Percentiles rank a stretch among this genome's conserved stretches.
These are phyloP conservation scores for Xylaria bambusicola DNA, from an alignment of 495 filamentous ascomycete species.

Conservation along the genomic window DNA sequence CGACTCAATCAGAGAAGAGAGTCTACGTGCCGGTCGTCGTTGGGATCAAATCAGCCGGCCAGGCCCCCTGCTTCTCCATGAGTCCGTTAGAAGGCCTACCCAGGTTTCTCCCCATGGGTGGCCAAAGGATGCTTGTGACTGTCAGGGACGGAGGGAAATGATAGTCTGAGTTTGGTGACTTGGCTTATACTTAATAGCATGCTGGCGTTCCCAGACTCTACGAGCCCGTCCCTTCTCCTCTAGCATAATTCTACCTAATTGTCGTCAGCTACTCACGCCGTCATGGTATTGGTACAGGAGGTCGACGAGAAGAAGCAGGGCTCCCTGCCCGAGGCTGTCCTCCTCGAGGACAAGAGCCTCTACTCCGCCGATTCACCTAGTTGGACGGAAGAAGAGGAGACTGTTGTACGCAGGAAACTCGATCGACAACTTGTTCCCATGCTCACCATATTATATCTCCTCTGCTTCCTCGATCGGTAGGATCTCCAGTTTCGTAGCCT, in stretches of 20 bases:
- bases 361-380: slow-evolving; percentile 24
- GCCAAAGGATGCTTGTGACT: neutral
- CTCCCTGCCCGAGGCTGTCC: slow-evolving; percentile 26
- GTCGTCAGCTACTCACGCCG: slow-evolving; percentile 11
- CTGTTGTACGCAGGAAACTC: slow-evolving; percentile 49
- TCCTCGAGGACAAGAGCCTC: slow-evolving; percentile 30
- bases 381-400: slow-evolving; percentile 56
- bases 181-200: slow-evolving; percentile 1
- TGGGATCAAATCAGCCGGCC: slow-evolving; percentile 18
- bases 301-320: slow-evolving; percentile 28
- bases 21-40: slow-evolving; percentile 28
- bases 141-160: neutral
- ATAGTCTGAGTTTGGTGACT: neutral
- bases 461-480: slow-evolving; percentile 52
- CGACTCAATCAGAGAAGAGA: slow-evolving; percentile 27
- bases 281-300: slow-evolving; percentile 27
- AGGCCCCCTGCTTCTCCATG: slow-evolving; percentile 22
- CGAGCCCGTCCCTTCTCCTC: neutral
- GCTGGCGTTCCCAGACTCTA: neutral
- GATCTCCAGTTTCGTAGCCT: neutral
- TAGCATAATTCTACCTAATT: neutral
- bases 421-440: slow-evolving; percentile 55
- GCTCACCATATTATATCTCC: slow-evolving; percentile 55
- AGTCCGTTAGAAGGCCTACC: neutral
- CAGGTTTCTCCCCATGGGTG: neutral